Evolutionary conservation across 768 basidiomycete genomes (phyloP).

Genomic region (Austroboletus eburneus): DNA sequence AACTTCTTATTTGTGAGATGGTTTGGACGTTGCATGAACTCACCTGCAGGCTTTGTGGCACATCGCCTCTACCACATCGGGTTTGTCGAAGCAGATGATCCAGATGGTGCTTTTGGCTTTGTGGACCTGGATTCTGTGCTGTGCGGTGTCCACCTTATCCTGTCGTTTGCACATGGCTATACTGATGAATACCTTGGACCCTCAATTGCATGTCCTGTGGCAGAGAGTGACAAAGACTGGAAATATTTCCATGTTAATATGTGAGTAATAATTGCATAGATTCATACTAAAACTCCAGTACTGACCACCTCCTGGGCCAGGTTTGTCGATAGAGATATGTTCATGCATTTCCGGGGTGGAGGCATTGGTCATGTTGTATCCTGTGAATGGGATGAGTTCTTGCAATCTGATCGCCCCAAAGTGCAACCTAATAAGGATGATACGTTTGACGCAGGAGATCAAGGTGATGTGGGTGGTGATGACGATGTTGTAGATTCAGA

Average conservation of each 20-base stretch:
- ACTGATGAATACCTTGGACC: conserved; percentile 10
- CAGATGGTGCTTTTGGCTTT: conserved; percentile 14
- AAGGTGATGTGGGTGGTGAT: too few relatives aligned
- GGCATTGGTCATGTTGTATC: neutral
- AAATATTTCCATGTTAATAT: conserved; percentile 30
- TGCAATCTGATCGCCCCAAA: neutral
- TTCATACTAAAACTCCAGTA: conserved; percentile 2
- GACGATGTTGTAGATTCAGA: too few relatives aligned
- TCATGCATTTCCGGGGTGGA: neutral
- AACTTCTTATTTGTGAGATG: conserved; percentile 30
- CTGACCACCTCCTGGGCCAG: neutral
- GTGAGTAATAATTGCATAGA: conserved; percentile 24
- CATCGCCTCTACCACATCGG: neutral
- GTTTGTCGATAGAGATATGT: neutral
- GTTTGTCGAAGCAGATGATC: neutral
- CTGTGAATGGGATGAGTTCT: neutral
- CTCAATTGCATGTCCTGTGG: neutral
- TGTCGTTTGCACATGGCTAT: conserved; percentile 15
- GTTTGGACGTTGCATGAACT: conserved; percentile 6
- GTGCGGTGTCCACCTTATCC: conserved; percentile 12
- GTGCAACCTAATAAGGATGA: neutral
- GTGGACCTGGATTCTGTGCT: conserved; percentile 11
- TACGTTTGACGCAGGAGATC: too few relatives aligned
- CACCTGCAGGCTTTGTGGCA: neutral
- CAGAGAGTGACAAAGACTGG: conserved; percentile 22